Evolutionary conservation across 1,284 basidiomycete genomes (phyloP).

Genomic region (Porodaedalea pini): DNA sequence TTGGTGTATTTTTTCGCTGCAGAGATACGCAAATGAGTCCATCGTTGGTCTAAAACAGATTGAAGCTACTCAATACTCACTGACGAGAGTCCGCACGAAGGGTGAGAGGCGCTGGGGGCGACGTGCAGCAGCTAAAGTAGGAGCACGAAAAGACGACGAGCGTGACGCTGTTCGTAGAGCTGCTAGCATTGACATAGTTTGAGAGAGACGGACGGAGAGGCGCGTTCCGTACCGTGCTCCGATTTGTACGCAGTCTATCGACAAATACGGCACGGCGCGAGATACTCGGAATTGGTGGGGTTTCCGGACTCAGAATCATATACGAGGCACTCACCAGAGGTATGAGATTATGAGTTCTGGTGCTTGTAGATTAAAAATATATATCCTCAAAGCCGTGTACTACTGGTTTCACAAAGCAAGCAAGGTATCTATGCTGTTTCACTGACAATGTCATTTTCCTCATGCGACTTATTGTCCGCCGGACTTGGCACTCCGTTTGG

Average conservation of each 20-base stretch:
- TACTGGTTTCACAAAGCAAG: not conserved
- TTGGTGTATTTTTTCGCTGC: conserved; percentile 80
- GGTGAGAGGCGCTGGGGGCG: conserved; percentile 9
- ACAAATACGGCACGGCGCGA: too few species aligned
- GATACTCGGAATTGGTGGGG: too few species aligned
- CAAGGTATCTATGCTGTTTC: not conserved
- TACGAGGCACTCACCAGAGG: too few species aligned
- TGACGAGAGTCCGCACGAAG: conserved; percentile 35
- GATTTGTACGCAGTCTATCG: conserved; percentile 5
- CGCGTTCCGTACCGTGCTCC: conserved; percentile 4
- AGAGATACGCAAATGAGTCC: not conserved
- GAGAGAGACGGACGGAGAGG: conserved; percentile 1
- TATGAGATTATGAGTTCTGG: too few species aligned
- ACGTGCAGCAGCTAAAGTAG: not conserved
- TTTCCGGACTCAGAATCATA: too few species aligned
- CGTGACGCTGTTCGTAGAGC: conserved; percentile 15
- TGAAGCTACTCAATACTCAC: conserved; percentile 28
- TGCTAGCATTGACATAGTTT: conserved; percentile 15
- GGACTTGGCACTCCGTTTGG: not conserved
- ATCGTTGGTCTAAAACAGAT: not conserved
- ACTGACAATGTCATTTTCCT: not conserved
- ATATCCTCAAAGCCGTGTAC: not conserved
- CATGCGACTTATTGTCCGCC: not conserved
- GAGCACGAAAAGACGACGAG: conserved; percentile 4
- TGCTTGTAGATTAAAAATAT: too few species aligned